A percentile compares a stretch with the other conserved stretches of the same genome.
Conservation (phyloP, 768 basidiomycete genomes). For the Lenzites betulinus region DNA sequence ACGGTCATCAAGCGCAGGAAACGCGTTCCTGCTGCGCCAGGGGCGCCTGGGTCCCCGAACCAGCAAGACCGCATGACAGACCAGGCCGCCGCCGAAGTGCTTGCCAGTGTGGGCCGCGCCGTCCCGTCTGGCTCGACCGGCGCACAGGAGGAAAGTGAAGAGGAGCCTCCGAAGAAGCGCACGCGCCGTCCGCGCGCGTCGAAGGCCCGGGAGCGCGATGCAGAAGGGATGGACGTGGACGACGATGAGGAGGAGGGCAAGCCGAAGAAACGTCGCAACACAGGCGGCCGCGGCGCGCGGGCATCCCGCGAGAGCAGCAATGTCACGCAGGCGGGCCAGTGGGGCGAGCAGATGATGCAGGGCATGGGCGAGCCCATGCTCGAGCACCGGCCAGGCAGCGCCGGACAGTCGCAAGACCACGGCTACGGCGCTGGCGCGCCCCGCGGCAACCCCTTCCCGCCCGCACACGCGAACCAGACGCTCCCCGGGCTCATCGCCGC, state of each 20-base stretch:
- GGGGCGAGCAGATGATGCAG: conserved; percentile 25
- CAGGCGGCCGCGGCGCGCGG: background rate
- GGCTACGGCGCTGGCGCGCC: conserved; percentile 28
- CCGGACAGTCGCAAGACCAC: conserved; percentile 13
- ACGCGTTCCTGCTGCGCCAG: conserved; percentile 84
- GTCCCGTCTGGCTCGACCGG: conserved; percentile 40
- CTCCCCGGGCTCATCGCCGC: conserved; percentile 59
- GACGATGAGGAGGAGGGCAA: conserved; percentile 39
- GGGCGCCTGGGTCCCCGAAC: conserved; percentile 39
- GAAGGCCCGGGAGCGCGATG: conserved; percentile 39
- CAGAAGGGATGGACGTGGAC: conserved; percentile 49
- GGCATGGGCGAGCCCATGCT: conserved; percentile 21
- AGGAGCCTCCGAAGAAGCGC: conserved; percentile 56
- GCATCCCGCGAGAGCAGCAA: conserved; percentile 16
- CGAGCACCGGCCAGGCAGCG: conserved; percentile 13
- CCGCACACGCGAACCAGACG: conserved; percentile 53
- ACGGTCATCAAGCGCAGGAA: conserved; percentile 98
- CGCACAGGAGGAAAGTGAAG: conserved; percentile 50
- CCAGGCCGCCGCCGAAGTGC: conserved; percentile 86
- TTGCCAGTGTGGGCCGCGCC: conserved; percentile 77
- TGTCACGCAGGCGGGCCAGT: conserved; percentile 15
- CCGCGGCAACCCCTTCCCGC: conserved; percentile 32
- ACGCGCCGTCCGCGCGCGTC: conserved; percentile 36
- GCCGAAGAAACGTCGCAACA: conserved; percentile 12
- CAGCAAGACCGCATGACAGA: conserved; percentile 61